A percentile compares a stretch with the other conserved stretches of the same genome.
Conservation (phyloP, 768 basidiomycete genomes). For the Tulasnella sp. region DNA sequence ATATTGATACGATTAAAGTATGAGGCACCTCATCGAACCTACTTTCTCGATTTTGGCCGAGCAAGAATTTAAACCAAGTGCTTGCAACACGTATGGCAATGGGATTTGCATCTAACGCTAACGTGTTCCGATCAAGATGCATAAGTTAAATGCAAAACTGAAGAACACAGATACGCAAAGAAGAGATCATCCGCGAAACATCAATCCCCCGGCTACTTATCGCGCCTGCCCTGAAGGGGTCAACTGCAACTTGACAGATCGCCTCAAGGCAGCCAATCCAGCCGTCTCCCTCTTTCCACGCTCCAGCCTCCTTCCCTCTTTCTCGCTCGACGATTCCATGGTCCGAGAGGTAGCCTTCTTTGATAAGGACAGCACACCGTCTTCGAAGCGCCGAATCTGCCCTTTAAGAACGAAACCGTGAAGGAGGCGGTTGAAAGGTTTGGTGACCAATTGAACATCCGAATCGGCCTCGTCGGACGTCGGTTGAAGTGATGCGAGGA, state of each 20-base stretch:
- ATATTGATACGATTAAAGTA: no score
- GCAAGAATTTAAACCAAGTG: not conserved
- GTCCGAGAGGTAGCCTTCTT: not conserved
- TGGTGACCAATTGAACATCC: not conserved
- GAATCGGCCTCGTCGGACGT: not conserved
- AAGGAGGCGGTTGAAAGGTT: not conserved
- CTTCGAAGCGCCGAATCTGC: not conserved
- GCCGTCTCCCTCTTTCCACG: not conserved
- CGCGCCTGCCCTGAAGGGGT: not conserved
- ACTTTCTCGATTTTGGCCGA: not conserved
- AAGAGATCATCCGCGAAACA: not conserved
- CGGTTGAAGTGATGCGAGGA: not conserved
- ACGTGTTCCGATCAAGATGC: not conserved
- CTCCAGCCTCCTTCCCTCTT: not conserved
- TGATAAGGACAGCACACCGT: not conserved
- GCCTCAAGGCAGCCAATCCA: not conserved
- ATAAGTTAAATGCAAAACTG: slow-evolving; percentile 8
- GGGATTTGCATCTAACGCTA: not conserved
- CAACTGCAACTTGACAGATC: not conserved
- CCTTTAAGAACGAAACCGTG: not conserved
- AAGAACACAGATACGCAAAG: not conserved
- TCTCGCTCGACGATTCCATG: not conserved
- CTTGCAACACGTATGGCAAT: not conserved
- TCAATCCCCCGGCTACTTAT: not conserved
- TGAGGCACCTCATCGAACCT: no score